phyloP scores from a whole-genome alignment of 371 early-diverging fungal species.

The Mucor sp. region DNA sequence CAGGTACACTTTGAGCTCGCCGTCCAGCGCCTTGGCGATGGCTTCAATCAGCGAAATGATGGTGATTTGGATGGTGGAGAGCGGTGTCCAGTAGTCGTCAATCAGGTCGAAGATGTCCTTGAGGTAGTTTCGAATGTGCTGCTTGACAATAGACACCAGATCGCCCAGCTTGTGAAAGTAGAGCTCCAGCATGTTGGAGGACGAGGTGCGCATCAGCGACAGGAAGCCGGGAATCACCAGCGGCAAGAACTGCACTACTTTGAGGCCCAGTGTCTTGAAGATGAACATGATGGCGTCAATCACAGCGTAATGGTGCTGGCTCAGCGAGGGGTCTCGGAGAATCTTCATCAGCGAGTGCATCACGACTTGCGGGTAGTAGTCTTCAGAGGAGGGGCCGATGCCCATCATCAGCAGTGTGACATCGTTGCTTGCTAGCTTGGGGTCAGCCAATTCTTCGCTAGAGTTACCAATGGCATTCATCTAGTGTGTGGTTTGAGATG shows the following conservation, averaged over 20 bases:
- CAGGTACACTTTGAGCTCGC: conserved; percentile 85
- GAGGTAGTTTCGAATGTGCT: conserved; percentile 86
- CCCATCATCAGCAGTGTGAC: conserved; percentile 73
- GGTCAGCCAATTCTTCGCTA: conserved; percentile 59
- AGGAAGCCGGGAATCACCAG: conserved; percentile 69
- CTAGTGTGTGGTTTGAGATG: no score
- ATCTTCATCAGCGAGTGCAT: conserved; percentile 91
- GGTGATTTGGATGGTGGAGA: conserved; percentile 75
- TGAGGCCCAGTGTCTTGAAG: conserved; percentile 88
- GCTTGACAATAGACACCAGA: conserved; percentile 86
- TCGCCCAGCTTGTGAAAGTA: conserved; percentile 88
- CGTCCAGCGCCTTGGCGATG: conserved; percentile 85
- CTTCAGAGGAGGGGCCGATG: conserved; percentile 76
- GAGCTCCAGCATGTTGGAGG: conserved; percentile 80
- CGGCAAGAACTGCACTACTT: conserved; percentile 83
- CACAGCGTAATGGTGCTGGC: conserved; percentile 84
- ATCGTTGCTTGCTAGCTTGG: conserved; percentile 63
- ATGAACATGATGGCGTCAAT: conserved; percentile 94
- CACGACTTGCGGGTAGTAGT: conserved; percentile 88
- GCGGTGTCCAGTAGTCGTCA: conserved; percentile 80
- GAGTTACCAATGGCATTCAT: conserved; percentile 57
- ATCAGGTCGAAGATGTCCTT: conserved; percentile 81
- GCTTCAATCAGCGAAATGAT: conserved; percentile 84
- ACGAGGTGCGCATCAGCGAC: conserved; percentile 77
- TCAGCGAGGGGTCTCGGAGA: conserved; percentile 81